phyloP scores from a whole-genome alignment of 2,329 filamentous ascomycete genomes.

The Aspergillus unguis region DNA sequence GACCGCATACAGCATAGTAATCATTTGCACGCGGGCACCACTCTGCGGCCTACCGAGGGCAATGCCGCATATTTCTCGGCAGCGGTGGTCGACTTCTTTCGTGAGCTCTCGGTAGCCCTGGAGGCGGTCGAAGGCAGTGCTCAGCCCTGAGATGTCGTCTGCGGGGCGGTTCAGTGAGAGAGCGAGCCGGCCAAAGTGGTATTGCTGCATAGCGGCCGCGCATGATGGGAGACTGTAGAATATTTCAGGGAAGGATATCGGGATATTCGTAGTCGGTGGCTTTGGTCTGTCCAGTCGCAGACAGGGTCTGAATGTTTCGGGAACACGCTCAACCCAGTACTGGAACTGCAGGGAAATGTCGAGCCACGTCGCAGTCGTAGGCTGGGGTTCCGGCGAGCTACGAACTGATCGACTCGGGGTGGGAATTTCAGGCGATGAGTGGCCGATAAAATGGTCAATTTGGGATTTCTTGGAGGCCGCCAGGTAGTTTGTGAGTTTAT shows the following conservation, averaged over 20 bases:
- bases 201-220: conserved; percentile 62
- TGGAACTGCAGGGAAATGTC: conserved; percentile 54
- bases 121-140: conserved; percentile 53
- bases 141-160: conserved; percentile 52
- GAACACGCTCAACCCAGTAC: conserved; percentile 56
- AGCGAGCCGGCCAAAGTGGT: conserved; percentile 62
- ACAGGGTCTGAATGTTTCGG: conserved; percentile 56
- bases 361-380: conserved; percentile 52
- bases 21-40: conserved; percentile 55
- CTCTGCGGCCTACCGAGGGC: conserved; percentile 54
- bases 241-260: conserved; percentile 50
- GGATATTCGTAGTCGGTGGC: conserved; percentile 29
- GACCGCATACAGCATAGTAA: conserved; percentile 59
- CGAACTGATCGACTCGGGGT: conserved; percentile 31
- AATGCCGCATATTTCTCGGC: conserved; percentile 58
- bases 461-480: conserved; percentile 54
- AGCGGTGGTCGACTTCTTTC: conserved; percentile 54
- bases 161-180: conserved; percentile 59
- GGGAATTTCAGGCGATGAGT: conserved; percentile 39
- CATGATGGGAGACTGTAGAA: conserved; percentile 62
- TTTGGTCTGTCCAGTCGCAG: conserved; percentile 45
- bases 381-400: conserved; percentile 37
- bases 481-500: conserved; percentile 62
- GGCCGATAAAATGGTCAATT: conserved; percentile 31
- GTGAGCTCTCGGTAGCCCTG: conserved; percentile 57